Evolutionary conservation across 768 basidiomycete genomes (phyloP), one percentile per base, ranked within the genome.

Genomic region (Amanita brunnescens): DNA sequence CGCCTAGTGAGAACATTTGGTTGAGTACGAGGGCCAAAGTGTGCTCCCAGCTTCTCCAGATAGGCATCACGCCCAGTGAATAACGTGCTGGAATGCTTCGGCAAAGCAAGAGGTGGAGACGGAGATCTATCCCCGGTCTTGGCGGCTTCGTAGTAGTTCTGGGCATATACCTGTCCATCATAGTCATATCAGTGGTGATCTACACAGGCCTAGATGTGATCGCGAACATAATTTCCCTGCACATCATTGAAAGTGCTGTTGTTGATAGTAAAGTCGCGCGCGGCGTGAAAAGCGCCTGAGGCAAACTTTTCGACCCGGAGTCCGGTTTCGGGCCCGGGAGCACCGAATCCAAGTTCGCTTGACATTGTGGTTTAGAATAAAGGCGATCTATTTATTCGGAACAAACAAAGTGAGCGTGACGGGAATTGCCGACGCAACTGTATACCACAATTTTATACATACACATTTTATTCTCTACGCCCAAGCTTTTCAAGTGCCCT

Each of bases 401-500:
- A n/a, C n/a, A n/a, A n/a, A n/a, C n/a, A n/a, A n/a, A n/a, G n/a
- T n/a, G n/a, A n/a, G n/a, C n/a, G n/a, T n/a, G n/a, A n/a, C n/a
- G n/a, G n/a, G n/a, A n/a, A n/a, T n/a, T n/a, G n/a, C n/a, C n/a
- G n/a, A n/a, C n/a, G n/a, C n/a, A n/a, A n/a, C n/a, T n/a, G n/a
- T n/a, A n/a, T n/a, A n/a, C n/a, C n/a, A n/a, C n/a, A n/a, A 3
- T 41, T 41, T 41, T 13, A 21, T 41, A 41, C 40, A 41, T 23
- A 54, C 34, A 57, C 13, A 35, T 14, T 5, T 54, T 69, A 75
- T 57, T 85, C 81, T 52, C 75, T 80, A 53, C 91, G 74, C 6
- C 83, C 86, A 32, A 97, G 80, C 68, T 95, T 96, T 60, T 93
- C 92, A 61, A 97, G 65, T 18, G 91, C 74, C 37, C 79, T 73